Evolutionary conservation across 1,284 basidiomycete species (phyloP), one percentile per base, ranked within the genome.

Genomic region (Vanrija sp.): DNA sequence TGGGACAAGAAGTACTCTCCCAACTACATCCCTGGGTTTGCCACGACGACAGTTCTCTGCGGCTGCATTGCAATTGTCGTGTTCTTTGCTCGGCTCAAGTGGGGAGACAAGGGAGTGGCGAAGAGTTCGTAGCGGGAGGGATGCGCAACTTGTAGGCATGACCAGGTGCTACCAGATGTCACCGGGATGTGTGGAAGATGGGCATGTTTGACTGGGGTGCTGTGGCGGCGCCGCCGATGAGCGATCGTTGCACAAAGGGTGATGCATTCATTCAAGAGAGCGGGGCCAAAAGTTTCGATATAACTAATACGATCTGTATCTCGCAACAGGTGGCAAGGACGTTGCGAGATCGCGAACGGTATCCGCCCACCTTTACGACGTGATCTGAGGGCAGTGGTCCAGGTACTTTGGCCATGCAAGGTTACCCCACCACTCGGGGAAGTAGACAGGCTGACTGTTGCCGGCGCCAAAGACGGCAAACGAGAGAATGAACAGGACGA

Each of bases 401-500:
- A 52, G 43, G 38, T 58, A 56, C 18, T 58, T 52, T 16, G 55
- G 38, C 23, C 34, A 34, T 5, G 9, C 34, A 5, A 47, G 54
- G 40, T 65, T 67, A 9, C 65, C 65, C 64, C 64, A 67, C 64
- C 65, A 67, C 18, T 15, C 49, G 23, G 65, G 65, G 46, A 67
- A 67, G 16, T 58, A 43, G 21, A 46, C 51, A 9, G 58, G 23
- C 16, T 19, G 34, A 14, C 53, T 25, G 4, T 60, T 58, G 8
- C 51, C 59, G 4, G 62, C 65, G 7, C 64, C 65, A 12, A 65
- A 63, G 9, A 72, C 49, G n/a, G 69, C 53, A 60, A 77, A 66
- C 16, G 73, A 54, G 53, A 76, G 76, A 14, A 78, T 72, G 55
- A 79, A 78, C 23, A 77, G 66, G 69, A 78, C 75, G 21, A 75